Evolutionary conservation across 139 green algal species (phyloP).

Genomic region (Monoraphidium neglectum): DNA sequence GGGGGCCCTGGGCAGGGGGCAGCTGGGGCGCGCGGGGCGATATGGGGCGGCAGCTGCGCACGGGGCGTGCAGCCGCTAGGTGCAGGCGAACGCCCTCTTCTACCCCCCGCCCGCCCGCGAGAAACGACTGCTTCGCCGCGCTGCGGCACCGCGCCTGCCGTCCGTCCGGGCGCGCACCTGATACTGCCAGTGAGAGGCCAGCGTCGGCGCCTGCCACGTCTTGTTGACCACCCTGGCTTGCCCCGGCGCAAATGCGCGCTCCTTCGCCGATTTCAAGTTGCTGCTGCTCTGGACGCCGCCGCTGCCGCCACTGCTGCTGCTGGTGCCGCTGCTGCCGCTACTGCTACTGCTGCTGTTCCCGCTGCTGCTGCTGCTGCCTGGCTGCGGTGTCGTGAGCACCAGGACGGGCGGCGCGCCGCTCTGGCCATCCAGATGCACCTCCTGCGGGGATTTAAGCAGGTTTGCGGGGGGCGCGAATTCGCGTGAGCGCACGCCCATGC

Average conservation of each 20-base stretch:
- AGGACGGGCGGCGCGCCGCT: neutral
- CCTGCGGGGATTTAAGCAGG: too few species aligned
- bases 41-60: too few species aligned
- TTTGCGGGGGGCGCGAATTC: too few species aligned
- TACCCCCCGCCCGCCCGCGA: neutral
- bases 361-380: neutral
- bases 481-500: too few species aligned
- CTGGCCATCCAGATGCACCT: too few species aligned
- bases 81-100: too few species aligned
- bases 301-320: slow-evolving; percentile 2
- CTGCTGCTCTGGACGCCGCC: neutral
- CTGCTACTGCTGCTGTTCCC: neutral
- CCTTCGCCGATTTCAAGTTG: too few species aligned
- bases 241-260: too few species aligned
- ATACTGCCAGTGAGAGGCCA: too few species aligned
- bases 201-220: neutral
- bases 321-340: slow-evolving; percentile 3
- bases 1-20: too few species aligned
- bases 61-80: too few species aligned
- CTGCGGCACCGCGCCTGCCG: neutral
- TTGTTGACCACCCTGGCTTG: neutral
- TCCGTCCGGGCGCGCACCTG: neutral
- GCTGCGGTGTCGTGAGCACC: neutral
- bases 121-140: neutral
- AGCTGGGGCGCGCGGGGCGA: too few species aligned